phyloP scores from a whole-genome alignment of 768 basidiomycete genomes.

The Boletus reticulatus region DNA sequence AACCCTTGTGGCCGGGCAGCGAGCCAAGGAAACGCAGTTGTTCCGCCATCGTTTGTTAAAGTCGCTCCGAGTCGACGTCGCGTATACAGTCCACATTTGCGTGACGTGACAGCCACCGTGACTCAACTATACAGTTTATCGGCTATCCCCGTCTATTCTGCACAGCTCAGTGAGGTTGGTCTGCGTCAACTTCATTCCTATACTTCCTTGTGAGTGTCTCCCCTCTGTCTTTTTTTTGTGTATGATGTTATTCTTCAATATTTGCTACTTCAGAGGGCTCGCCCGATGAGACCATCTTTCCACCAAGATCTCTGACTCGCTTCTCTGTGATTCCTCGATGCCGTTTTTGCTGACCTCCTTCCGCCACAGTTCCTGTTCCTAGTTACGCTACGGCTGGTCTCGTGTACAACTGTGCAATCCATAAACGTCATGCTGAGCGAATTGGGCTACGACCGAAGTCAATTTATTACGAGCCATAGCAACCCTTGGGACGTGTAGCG shows the following conservation, averaged over 20 bases:
- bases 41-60: conserved; percentile 61
- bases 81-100: conserved; percentile 18
- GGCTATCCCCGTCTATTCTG: conserved; percentile 26
- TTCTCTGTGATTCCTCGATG: neutral
- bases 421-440: neutral
- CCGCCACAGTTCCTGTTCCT: neutral
- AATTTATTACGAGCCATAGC: too few relatives aligned
- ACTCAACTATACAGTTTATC: conserved; percentile 58
- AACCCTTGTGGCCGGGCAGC: conserved; percentile 91
- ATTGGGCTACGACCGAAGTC: neutral
- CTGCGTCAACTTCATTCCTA: neutral
- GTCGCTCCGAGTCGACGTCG: conserved; percentile 20
- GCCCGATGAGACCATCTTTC: conserved; percentile 59
- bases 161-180: neutral
- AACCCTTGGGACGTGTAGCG: neutral
- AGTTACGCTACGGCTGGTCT: neutral
- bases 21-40: conserved; percentile 90
- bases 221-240: neutral
- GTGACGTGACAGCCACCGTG: conserved; percentile 64
- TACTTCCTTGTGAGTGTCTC: conserved; percentile 16
- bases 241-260: conserved; percentile 51
- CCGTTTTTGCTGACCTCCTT: conserved; percentile 9
- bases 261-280: conserved; percentile 68
- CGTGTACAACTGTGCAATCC: neutral
- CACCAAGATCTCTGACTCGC: conserved; percentile 70